Percentiles rank a stretch among this genome's conserved stretches.
phyloP scores from a whole-genome alignment of 2,329 filamentous ascomycete species.

The Gnomoniopsis sp. region DNA sequence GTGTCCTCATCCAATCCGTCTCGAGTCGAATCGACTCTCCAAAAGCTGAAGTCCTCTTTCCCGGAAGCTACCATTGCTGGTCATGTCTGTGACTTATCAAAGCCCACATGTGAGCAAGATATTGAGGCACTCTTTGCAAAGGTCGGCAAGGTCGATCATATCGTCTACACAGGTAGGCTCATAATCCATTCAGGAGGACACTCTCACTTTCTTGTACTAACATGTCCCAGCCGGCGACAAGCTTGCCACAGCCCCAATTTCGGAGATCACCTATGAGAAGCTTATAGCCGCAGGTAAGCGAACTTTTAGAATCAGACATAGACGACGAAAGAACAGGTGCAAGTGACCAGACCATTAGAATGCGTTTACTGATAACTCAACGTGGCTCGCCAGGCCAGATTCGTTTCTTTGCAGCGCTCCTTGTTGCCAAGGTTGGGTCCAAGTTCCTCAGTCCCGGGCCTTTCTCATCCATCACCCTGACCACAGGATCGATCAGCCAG shows the following conservation, averaged over 20 bases:
- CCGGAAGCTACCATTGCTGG: constrained; percentile 21
- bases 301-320: not conserved
- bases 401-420: constrained; percentile 29
- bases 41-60: constrained; percentile 17
- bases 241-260: constrained; percentile 20
- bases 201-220: not conserved
- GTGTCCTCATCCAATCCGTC: constrained; percentile 56
- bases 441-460: constrained; percentile 23
- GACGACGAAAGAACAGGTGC: no score
- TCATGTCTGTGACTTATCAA: constrained; percentile 27
- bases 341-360: no score
- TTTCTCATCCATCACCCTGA: constrained; percentile 51
- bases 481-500: constrained; percentile 48
- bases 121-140: constrained; percentile 26
- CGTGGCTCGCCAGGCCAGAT: constrained; percentile 25
- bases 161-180: constrained; percentile 23
- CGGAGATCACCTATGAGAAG: constrained; percentile 24
- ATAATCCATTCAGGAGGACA: not conserved
- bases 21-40: constrained; percentile 45
- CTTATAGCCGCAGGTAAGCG: constrained; percentile 18
- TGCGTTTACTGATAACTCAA: not conserved
- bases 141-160: constrained; percentile 22
- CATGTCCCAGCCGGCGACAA: constrained; percentile 25
- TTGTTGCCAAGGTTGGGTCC: constrained; percentile 30
- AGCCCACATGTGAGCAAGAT: constrained; percentile 29